Evolutionary conservation across 2,329 filamentous ascomycete species (phyloP).

Genomic region (Fusarium burgessii): DNA sequence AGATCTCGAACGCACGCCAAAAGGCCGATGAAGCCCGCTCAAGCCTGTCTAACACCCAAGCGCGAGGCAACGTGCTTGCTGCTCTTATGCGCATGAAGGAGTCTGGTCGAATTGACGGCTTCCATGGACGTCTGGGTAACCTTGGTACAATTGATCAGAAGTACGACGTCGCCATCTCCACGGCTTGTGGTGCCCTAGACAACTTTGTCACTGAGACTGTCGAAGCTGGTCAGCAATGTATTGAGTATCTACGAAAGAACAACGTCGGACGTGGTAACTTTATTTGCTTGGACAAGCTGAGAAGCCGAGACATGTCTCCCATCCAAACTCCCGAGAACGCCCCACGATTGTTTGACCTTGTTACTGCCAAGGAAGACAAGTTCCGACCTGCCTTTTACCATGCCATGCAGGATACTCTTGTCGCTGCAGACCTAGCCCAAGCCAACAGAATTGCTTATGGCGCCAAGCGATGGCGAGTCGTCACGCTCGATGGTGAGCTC

Average conservation of each 20-base stretch:
- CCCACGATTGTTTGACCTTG: constrained; percentile 90
- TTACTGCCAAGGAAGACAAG: constrained; percentile 87
- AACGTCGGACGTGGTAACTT: constrained; percentile 97
- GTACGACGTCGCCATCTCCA: constrained; percentile 98
- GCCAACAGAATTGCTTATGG: constrained; percentile 98
- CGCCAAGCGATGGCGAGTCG: constrained; percentile 92
- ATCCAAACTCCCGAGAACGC: constrained; percentile 94
- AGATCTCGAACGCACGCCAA: constrained; percentile 89
- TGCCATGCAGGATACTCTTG: constrained; percentile 93
- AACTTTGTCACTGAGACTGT: constrained; percentile 98
- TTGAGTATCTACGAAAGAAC: constrained; percentile 96
- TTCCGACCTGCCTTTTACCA: constrained; percentile 95
- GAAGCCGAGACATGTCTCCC: constrained; percentile 78
- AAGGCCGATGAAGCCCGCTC: constrained; percentile 96
- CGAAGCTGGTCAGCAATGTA: constrained; percentile 96
- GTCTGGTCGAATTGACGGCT: constrained; percentile 95
- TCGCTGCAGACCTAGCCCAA: constrained; percentile 92
- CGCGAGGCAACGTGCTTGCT: constrained; percentile 90
- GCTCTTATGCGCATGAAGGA: constrained; percentile 95
- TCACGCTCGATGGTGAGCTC: constrained; percentile 92
- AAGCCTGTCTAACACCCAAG: constrained; percentile 89
- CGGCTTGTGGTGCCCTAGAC: constrained; percentile 89
- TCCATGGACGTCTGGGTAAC: constrained; percentile 94
- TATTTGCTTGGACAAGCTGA: constrained; percentile 91
- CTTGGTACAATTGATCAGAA: constrained; percentile 92